phyloP scores from a whole-genome alignment of 495 filamentous ascomycete species.

The Cudoniella acicularis region DNA sequence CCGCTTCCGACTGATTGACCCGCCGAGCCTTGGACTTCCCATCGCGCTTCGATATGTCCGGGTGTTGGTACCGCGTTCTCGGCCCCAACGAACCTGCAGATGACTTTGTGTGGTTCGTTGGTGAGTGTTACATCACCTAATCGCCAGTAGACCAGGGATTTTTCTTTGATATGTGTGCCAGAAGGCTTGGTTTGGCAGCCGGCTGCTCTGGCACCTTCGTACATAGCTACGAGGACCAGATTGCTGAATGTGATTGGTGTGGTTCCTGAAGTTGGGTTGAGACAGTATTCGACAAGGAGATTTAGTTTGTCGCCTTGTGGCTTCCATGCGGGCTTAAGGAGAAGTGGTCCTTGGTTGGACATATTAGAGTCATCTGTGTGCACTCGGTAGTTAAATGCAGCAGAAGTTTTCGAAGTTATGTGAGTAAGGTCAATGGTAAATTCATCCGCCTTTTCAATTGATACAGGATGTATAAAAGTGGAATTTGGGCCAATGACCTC shows the following conservation, averaged over 20 bases:
- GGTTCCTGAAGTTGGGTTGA: conserved; percentile 67
- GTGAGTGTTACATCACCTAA: conserved; percentile 74
- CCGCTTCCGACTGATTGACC: conserved; percentile 11
- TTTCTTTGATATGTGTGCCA: conserved; percentile 81
- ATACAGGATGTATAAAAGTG: conserved; percentile 72
- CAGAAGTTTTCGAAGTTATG: conserved; percentile 50
- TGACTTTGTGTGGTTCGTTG: conserved; percentile 57
- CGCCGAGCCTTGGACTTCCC: conserved; percentile 48
- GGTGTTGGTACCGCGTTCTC: conserved; percentile 72
- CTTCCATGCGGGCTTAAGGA: conserved; percentile 79
- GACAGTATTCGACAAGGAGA: conserved; percentile 76
- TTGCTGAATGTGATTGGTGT: conserved; percentile 68
- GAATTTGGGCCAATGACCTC: conserved; percentile 96
- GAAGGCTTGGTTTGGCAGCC: conserved; percentile 70
- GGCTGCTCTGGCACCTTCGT: conserved; percentile 64
- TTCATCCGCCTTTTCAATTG: conserved; percentile 66
- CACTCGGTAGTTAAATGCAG: conserved; percentile 95
- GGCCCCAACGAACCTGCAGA: conserved; percentile 70
- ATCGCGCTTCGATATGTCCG: conserved; percentile 74
- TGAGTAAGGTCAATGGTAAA: conserved; percentile 69
- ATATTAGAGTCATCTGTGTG: conserved; percentile 64
- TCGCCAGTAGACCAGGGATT: conserved; percentile 84
- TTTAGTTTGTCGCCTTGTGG: conserved; percentile 76
- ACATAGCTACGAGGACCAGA: conserved; percentile 71
- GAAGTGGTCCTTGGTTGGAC: conserved; percentile 68